These are phyloP conservation scores for Lagenidium giganteum DNA, from an alignment of 352 stramenopile genomes.

Conservation along the genomic window DNA sequence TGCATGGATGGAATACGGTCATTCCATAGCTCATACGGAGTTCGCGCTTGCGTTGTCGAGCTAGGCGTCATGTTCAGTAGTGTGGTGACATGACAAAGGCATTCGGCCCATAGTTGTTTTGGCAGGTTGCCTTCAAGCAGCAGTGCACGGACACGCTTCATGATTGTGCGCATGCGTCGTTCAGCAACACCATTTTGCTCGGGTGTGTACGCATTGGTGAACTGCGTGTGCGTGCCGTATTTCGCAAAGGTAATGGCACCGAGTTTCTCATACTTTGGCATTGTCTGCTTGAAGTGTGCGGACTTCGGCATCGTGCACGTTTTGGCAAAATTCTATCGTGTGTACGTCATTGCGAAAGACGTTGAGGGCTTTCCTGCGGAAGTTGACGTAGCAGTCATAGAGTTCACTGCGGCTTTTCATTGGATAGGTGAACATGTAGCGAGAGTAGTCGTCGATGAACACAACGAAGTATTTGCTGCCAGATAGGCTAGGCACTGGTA, in stretches of 20 bases:
- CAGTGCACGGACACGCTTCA: conserved; percentile 3
- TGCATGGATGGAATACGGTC: conserved; percentile 3
- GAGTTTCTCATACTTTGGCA: conserved; percentile 8
- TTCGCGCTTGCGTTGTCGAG: not conserved
- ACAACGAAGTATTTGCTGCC: conserved; percentile 7
- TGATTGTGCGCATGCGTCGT: conserved; percentile 7
- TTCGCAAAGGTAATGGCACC: not conserved
- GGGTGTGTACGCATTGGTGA: conserved; percentile 10
- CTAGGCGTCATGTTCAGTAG: conserved; percentile 12
- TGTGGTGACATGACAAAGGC: conserved; percentile 1
- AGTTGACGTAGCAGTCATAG: conserved; percentile 7
- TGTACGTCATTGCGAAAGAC: conserved; percentile 3
- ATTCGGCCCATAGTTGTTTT: conserved; percentile 6
- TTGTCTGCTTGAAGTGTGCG: conserved; percentile 6
- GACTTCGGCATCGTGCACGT: conserved; percentile 4
- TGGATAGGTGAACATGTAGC: conserved; percentile 6
- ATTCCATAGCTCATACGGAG: conserved; percentile 5
- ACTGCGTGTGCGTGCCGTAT: conserved; percentile 5
- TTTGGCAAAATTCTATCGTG: conserved; percentile 1
- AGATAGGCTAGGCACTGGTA: conserved; percentile 4
- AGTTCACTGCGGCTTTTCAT: conserved; percentile 1
- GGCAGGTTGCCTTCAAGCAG: conserved; percentile 8
- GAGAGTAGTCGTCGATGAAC: conserved; percentile 7
- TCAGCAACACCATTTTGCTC: conserved; percentile 11
- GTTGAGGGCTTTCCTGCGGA: conserved; percentile 4